Base-by-base conservation (phyloP, 257 asterid species). In the Lycium barbarum region DNA sequence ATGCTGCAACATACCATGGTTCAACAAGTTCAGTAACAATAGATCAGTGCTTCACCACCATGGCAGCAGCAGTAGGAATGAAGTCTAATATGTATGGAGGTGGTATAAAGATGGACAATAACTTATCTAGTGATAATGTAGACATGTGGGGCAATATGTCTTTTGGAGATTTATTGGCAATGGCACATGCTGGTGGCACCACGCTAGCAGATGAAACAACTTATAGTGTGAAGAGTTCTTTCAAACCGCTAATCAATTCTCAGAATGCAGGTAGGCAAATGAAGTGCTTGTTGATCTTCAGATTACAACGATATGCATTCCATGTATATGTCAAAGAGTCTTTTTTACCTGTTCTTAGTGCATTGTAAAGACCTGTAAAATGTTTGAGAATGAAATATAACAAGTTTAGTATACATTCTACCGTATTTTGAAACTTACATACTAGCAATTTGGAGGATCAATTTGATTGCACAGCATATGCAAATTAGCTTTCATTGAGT, bases 101-200 rank as follows among this genome's bases (percentile, higher is more conserved):
- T 11, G 43, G 80, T 67, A 36, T 83, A 20, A 49, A 67, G 61
- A 33, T 38, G n/a, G 49, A 83, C 83, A 78, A 86, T 81, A 83
- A 80, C 59, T 45, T 87, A 66, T 67, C 86, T 1, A 74, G 79
- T 55, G 87, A 85, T 49, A 86, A 86, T 13, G 70, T 81, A 22
- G 90, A 84, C 65, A 82, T 53, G 9, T 87, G 88, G 90, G 43
- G 22, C 55, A 87, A 83, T 33, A 43, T 87, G 82, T 87, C 95
- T 3, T 91, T 89, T 43, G 83, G 83, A 20, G 83, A 72, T 72
- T 58, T 72, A 36, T 72, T 72, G 38, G 57, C 57, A 1, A 72
- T 72, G 80, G 80, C 80, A 43, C 80, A 72, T n/a, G 80, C 80
- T 45, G 84, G 43, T 90, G 93, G 84, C 84, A 90, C 89, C 80